Percentiles rank a stretch among this genome's conserved stretches.
These are phyloP conservation scores for Populus pruinosa DNA, from an alignment of 345 rosid species.

Conservation along the genomic window DNA sequence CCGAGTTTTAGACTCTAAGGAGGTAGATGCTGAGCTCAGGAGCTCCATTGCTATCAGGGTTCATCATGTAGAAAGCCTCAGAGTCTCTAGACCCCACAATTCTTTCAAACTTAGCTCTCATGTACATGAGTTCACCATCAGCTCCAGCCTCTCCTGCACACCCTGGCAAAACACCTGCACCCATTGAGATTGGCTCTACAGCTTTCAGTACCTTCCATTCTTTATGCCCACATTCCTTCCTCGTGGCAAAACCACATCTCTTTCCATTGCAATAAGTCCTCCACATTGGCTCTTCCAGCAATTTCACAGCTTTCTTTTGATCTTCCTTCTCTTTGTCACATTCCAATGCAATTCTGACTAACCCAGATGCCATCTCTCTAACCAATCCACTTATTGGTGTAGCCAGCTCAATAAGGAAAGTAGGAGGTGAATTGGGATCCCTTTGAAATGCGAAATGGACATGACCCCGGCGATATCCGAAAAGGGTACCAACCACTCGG, in stretches of 20 bases:
- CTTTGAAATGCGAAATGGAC: conserved; percentile 91
- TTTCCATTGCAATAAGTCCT: conserved; percentile 95
- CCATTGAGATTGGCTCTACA: conserved; percentile 93
- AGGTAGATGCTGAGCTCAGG: conserved; percentile 93
- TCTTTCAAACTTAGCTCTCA: conserved; percentile 94
- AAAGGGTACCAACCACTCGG: conserved; percentile 83
- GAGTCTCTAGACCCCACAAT: conserved; percentile 97
- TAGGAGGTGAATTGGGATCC: conserved; percentile 72
- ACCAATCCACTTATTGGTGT: conserved; percentile 87
- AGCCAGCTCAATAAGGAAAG: conserved; percentile 82
- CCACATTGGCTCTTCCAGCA: conserved; percentile 87
- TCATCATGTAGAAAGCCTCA: conserved; percentile 99
- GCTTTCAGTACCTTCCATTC: conserved; percentile 79
- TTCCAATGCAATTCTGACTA: conserved; percentile 89
- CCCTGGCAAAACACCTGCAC: conserved; percentile 92
- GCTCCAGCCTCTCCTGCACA: conserved; percentile 38
- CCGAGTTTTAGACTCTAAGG: conserved; percentile 54
- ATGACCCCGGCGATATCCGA: conserved; percentile 82
- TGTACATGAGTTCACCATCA: conserved; percentile 61
- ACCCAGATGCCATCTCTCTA: conserved; percentile 95
- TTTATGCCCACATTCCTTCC: conserved; percentile 68
- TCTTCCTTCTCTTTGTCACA: conserved; percentile 63
- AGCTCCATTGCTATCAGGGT: conserved; percentile 96
- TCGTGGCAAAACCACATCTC: conserved; percentile 75
- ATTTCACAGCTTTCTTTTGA: conserved; percentile 44